phyloP scores from a whole-genome alignment of 768 basidiomycete species.

The Hypsizygus marmoreus region DNA sequence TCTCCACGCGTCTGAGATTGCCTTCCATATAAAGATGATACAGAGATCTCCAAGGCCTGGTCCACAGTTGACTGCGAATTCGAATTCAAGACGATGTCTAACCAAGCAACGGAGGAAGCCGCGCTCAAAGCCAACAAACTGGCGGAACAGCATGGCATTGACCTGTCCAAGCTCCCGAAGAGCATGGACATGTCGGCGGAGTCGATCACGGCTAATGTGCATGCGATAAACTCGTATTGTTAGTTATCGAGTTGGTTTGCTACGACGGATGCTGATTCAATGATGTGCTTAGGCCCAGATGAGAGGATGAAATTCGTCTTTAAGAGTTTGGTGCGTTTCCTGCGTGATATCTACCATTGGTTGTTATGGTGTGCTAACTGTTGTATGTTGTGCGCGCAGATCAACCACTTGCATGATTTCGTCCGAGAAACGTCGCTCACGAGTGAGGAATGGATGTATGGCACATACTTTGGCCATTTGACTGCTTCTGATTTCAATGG shows the following conservation, averaged over 20 bases:
- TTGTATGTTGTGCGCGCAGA: conserved; percentile 37
- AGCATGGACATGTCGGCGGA: conserved; percentile 42
- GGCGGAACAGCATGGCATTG: conserved; percentile 35
- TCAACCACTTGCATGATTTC: conserved; percentile 75
- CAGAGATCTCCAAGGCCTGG: not conserved
- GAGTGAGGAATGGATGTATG: conserved; percentile 83
- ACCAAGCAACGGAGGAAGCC: conserved; percentile 14
- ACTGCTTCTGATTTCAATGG: conserved; percentile 1
- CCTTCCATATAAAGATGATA: conserved; percentile 1
- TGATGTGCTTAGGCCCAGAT: conserved; percentile 29
- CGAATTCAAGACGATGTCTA: conserved; percentile 2
- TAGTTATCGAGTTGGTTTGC: not conserved
- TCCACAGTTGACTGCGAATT: too few relatives aligned
- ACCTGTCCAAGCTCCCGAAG: conserved; percentile 42
- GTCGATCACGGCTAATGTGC: conserved; percentile 38
- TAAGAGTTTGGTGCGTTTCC: conserved; percentile 37
- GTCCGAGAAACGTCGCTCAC: conserved; percentile 74
- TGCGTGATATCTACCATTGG: not conserved
- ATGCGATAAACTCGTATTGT: conserved; percentile 12
- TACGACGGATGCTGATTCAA: not conserved
- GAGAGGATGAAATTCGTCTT: conserved; percentile 47
- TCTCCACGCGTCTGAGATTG: too few relatives aligned
- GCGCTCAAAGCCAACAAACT: conserved; percentile 30
- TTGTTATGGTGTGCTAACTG: not conserved
- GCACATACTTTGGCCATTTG: not conserved